Evolutionary conservation across 768 basidiomycete genomes (phyloP), one percentile per base, ranked within the genome.

Genomic region (Suillus sp.): DNA sequence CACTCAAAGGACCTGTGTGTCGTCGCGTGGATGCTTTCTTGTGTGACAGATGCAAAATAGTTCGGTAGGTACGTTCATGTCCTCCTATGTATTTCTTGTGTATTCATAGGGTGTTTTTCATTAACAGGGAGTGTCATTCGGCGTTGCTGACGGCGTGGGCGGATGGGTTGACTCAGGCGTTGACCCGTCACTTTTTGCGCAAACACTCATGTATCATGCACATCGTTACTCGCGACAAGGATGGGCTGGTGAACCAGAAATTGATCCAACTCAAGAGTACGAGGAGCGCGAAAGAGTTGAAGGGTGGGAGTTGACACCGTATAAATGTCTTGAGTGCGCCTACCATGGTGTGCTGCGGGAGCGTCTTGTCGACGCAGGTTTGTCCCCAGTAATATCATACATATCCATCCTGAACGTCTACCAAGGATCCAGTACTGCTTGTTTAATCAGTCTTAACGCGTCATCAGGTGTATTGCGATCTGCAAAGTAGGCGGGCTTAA

Each of bases 121-220:
- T 53, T 0, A 27, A n/a, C 35, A 93, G 91, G 91, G 91, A 27
- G 73, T 92, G 34, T 84, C 90, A 2, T 81, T 97, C 60, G 94
- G 93, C 42, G 85, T 97, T 5, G 92, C 95, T 43, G 95, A 98
- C 69, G 95, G 95, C 22, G 95, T 97, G 4, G 95, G 95, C 2
- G 95, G 95, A 22, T 98, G 96, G 96, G 83, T 86, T 55, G 85
- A 89, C 42, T 84, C 85, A 32, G 91, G 93, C 18, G 84, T 93
- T 59, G 94, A 97, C 75, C 93, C 93, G 1, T 89, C 93, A 0
- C 78, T 96, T 51, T 98, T 96, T 78, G 89, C 94, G 1, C 95
- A 97, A 77, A 86, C 92, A 0, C 79, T 98, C 58, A 95, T 96
- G 91, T 95, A 89, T 75, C 88, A 92, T 74, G 87, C 92, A 2